phyloP scores from a whole-genome alignment of 208 protist genomes.

The Crithidia mellificae region DNA sequence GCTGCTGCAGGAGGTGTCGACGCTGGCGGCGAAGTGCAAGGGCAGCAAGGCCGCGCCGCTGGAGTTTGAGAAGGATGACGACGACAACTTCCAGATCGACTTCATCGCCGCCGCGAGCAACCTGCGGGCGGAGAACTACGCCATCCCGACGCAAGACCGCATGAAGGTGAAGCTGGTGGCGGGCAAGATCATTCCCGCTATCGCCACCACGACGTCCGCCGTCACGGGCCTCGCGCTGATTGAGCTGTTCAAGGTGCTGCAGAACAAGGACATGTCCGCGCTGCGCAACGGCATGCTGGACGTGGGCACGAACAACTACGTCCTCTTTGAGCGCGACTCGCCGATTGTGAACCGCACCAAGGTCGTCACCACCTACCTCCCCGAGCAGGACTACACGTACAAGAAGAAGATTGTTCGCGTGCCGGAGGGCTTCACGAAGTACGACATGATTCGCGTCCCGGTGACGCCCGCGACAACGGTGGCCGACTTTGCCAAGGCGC shows the following conservation, averaged over 20 bases:
- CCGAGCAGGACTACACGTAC: slow-evolving; percentile 89
- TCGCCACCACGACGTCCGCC: slow-evolving; percentile 99
- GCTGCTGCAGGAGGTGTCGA: slow-evolving; percentile 46
- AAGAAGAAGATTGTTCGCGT: slow-evolving; percentile 81
- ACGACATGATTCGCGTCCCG: slow-evolving; percentile 73
- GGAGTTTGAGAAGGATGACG: slow-evolving; percentile 97
- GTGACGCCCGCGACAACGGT: slow-evolving; percentile 74
- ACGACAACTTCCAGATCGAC: slow-evolving; percentile 95
- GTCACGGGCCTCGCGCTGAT: slow-evolving; percentile 97
- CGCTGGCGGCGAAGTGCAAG: slow-evolving; percentile 50
- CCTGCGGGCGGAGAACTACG: slow-evolving; percentile 93
- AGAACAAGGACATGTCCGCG: slow-evolving; percentile 66
- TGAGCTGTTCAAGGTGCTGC: slow-evolving; percentile 98
- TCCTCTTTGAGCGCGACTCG: slow-evolving; percentile 84
- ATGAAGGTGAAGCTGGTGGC: slow-evolving; percentile 94
- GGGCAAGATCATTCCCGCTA: slow-evolving; percentile 99
- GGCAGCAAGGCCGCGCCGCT: slow-evolving; percentile 54
- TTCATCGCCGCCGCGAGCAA: slow-evolving; percentile 94
- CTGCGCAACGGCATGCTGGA: slow-evolving; percentile 90
- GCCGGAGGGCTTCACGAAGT: slow-evolving; percentile 88
- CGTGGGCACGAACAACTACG: slow-evolving; percentile 89
- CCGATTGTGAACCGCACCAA: slow-evolving; percentile 74
- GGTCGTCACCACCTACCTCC: slow-evolving; percentile 74
- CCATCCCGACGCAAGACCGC: slow-evolving; percentile 86
- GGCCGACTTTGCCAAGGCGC: slow-evolving; percentile 53